Conservation (phyloP, 2,329 filamentous ascomycete genomes). For the Penicillium sp. region DNA sequence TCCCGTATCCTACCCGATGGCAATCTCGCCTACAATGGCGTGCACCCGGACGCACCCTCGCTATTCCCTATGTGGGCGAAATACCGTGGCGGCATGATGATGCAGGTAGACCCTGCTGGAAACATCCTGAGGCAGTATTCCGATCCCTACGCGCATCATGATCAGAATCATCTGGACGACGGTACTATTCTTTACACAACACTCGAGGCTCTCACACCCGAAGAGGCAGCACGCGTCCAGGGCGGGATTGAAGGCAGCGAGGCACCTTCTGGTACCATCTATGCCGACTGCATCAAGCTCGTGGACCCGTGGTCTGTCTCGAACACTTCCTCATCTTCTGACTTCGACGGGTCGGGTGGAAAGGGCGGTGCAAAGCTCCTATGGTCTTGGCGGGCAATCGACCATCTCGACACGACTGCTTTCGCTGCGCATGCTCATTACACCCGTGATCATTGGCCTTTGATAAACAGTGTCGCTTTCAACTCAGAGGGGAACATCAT, state of each 20-base stretch:
- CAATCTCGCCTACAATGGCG: slow-evolving; percentile 47
- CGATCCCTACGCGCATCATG: slow-evolving; percentile 48
- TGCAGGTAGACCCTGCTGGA: slow-evolving; percentile 40
- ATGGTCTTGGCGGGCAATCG: slow-evolving; percentile 47
- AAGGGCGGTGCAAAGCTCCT: slow-evolving; percentile 36
- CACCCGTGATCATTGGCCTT: slow-evolving; percentile 42
- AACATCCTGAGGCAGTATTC: slow-evolving; percentile 41
- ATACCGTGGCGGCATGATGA: slow-evolving; percentile 49
- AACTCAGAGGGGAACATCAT: slow-evolving; percentile 44
- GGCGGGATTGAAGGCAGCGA: slow-evolving; percentile 46
- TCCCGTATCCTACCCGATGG: slow-evolving; percentile 47
- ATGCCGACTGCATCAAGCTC: slow-evolving; percentile 47
- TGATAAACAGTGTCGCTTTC: slow-evolving; percentile 47
- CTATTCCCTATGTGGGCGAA: slow-evolving; percentile 49
- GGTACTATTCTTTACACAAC: slow-evolving; percentile 46
- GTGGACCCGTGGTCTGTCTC: slow-evolving; percentile 32
- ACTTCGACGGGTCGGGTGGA: slow-evolving; percentile 18
- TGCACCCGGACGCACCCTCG: slow-evolving; percentile 38
- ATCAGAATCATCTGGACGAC: slow-evolving; percentile 48
- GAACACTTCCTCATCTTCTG: slow-evolving; percentile 17
- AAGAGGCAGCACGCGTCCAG: slow-evolving; percentile 37
- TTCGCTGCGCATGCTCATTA: slow-evolving; percentile 42
- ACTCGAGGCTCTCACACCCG: slow-evolving; percentile 39
- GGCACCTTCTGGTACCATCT: slow-evolving; percentile 15
- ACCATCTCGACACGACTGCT: slow-evolving; percentile 39